Conservation (phyloP, 495 filamentous ascomycete genomes). For the Lasiosphaeriaceae sp. region DNA sequence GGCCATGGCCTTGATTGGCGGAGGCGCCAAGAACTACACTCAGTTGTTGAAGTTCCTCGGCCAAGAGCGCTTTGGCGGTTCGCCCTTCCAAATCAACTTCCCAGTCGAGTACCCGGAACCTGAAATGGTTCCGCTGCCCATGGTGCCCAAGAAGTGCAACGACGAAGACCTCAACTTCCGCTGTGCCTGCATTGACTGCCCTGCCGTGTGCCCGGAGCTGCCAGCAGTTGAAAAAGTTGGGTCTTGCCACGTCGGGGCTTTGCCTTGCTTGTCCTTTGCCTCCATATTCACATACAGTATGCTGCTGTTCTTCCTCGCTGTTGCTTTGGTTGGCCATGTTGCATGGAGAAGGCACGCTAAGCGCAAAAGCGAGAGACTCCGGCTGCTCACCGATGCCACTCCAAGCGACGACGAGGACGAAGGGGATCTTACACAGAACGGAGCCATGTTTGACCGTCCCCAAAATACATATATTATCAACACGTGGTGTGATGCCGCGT, state of each 20-base stretch:
- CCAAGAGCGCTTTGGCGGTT: constrained; percentile 80
- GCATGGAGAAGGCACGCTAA: constrained; percentile 67
- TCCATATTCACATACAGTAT: constrained; percentile 82
- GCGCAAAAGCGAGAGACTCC: constrained; percentile 72
- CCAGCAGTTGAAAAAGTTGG: constrained; percentile 62
- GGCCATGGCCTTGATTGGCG: constrained; percentile 93
- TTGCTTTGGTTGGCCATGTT: constrained; percentile 66
- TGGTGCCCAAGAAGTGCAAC: constrained; percentile 78
- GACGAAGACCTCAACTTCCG: constrained; percentile 77
- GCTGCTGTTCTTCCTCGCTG: constrained; percentile 62
- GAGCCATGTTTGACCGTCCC: constrained; percentile 64
- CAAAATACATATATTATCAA: constrained; percentile 76
- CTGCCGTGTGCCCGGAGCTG: constrained; percentile 74
- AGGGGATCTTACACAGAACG: constrained; percentile 69
- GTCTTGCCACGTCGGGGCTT: constrained; percentile 74
- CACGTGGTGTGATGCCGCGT: constrained; percentile 68
- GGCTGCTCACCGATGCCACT: constrained; percentile 77
- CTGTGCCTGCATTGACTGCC: constrained; percentile 92
- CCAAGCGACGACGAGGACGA: constrained; percentile 91
- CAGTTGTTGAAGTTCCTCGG: constrained; percentile 88
- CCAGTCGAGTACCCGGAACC: constrained; percentile 59
- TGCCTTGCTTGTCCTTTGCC: constrained; percentile 88
- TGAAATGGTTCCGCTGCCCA: constrained; percentile 60
- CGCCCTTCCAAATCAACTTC: constrained; percentile 97
- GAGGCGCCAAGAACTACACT: constrained; percentile 85